Percentiles rank a stretch among this genome's conserved stretches.
phyloP scores from a whole-genome alignment of 2,329 filamentous ascomycete species.

The Scytalidium sp. region DNA sequence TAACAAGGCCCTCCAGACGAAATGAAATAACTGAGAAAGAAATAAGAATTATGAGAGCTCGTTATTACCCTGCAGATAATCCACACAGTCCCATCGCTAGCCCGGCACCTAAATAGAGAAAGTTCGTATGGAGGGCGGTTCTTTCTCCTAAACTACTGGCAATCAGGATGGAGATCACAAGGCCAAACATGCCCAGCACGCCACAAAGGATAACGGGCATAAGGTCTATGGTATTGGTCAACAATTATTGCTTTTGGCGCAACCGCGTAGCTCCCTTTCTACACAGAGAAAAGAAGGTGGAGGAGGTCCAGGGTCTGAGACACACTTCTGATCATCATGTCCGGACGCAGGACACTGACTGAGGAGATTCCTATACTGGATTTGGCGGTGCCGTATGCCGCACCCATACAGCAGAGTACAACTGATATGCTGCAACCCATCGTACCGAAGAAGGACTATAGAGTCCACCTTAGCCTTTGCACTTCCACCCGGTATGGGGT shows the following conservation, averaged over 20 bases:
- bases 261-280: background rate
- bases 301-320: background rate
- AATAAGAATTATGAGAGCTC: background rate
- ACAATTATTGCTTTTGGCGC: background rate
- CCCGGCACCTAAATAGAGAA: constrained; percentile 79
- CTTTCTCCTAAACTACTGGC: constrained; percentile 71
- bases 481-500: background rate
- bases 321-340: constrained; percentile 98
- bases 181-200: constrained; percentile 98
- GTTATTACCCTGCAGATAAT: constrained; percentile 61
- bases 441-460: constrained; percentile 82
- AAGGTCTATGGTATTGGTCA: constrained; percentile 64
- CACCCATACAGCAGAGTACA: constrained; percentile 79
- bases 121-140: constrained; percentile 70
- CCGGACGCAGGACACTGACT: constrained; percentile 94
- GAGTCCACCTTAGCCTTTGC: background rate
- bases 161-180: constrained; percentile 81
- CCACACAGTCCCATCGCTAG: constrained; percentile 75
- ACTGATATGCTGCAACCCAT: constrained; percentile 93
- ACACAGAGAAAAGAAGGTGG: background rate
- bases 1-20: background rate
- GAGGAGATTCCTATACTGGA: constrained; percentile 94
- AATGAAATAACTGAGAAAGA: background rate
- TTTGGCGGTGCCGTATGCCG: constrained; percentile 97
- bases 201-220: constrained; percentile 99